Evolutionary conservation across 441 rosid genomes (phyloP), one percentile per base, ranked within the genome.

Genomic region (Metrosideros polymorpha): DNA sequence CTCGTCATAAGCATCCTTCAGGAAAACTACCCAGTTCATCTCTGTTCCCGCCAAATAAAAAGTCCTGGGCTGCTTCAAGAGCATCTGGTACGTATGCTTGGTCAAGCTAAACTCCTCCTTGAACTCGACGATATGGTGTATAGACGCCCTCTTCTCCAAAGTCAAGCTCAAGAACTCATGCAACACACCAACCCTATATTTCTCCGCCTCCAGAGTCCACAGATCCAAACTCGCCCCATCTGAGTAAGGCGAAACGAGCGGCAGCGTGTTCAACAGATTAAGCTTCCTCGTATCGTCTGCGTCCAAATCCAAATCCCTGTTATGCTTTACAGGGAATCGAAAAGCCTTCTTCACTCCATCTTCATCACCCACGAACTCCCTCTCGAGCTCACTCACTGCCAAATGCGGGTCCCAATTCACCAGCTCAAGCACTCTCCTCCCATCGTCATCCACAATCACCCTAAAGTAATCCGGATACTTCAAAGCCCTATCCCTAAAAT

Each of bases 111-210:
- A 93, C 90, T 96, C 99, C 82, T 97, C 98, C 92, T 92, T 97
- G 82, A 96, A 96, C 90, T 97, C 99, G 54, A 96, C 98, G 85
- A 97, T 92, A 47, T 96, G 97, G 90, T 96, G 98, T 85, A 97
- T 96, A 17, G 94, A 93, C 4, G 99, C 98, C 75, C 95, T 89
- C 88, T 95, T 96, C 94, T 97, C 99, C 90, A 96, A 87, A 3
- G 98, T 94, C 93, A 97, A 92, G 92, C 93, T 95, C 90, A 96
- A 89, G 86, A 97, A 94, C 94, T 96, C 99, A 18, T 97, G 99
- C 77, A 95, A 55, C 85, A 97, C 82, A 47, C 99, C 99, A 4
- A 96, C 93, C 84, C 99, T 91, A 27, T 96, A 94, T 89, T 97
- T 96, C 94, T 97, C 97, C 4, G 98, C 99, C 59, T 96, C 98